Base-by-base conservation (phyloP, 2,329 filamentous ascomycete species). In the Phaeosphaeria sp. region DNA sequence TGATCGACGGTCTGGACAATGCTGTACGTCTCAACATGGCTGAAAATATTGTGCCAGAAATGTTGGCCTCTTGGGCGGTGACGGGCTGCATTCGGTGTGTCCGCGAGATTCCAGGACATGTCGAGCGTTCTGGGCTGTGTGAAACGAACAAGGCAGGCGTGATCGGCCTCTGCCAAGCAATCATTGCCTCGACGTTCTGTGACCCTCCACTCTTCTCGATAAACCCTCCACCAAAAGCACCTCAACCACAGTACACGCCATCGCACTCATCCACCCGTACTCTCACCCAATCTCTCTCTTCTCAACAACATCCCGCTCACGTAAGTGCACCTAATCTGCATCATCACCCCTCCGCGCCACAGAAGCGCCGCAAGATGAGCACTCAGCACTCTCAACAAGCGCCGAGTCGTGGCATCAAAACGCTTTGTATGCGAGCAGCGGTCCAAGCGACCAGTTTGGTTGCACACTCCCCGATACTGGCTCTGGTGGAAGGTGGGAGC, bases 291-390 rank as follows among this genome's bases (percentile, higher is more conserved):
- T 44, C 41, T 48, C 25, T 47, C 52, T 58, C 48, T 55, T 25
- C 55, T 48, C 60, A 59, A 56, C 47, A 58, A 61, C 56, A 54
- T 55, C 46, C 56, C 63, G 59, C 62, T 62, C 53, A 2, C 64
- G 72, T 75, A 76, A 76, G 73, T 76, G 62, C 61, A 54, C 55
- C 61, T 56, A 50, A 59, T 64, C 66, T 64, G 62, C 68, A 67
- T 73, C 69, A 71, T 50, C 64, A 51, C 59, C 66, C 64, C 64
- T 57, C 60, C 49, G 59, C 58, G 54, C 62, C 69, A 60, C 58
- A 53, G 53, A 64, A 61, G 60, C 63, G 59, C 62, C 61, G 60
- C 67, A 66, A 65, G 67, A 66, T 73, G 69, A 68, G 70, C 66
- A 54, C 65, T 57, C 59, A 51, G 58, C 65, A 52, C 63, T 60